Base-by-base conservation (phyloP, 2,329 filamentous ascomycete genomes). In the Periconia sp. region DNA sequence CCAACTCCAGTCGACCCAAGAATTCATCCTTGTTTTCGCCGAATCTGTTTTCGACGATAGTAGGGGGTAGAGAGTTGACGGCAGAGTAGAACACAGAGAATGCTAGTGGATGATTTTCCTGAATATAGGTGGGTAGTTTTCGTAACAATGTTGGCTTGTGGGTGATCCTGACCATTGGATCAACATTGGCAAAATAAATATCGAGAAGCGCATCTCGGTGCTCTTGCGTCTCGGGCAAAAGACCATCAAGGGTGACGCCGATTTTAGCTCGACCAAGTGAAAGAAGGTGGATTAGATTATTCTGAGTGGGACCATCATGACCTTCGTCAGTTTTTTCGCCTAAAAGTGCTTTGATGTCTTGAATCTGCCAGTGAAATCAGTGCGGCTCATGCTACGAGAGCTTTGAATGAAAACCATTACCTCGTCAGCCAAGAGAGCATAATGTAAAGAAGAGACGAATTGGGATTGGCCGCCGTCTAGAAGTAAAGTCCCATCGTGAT, bases 371-470 rank as follows among this genome's bases (percentile, higher is more conserved):
- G 4, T 6, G 23, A 7, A 1, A 29, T 44, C 6, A 34, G 40
- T n/a, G 39, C 16, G 19, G 18, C 43, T 35, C 2, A 40, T 21
- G 17, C 24, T n/a, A 11, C n/a, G 16, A 36, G 7, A 11, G 29
- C n/a, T n/a, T n/a, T n/a, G n/a, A n/a, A 21, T 15, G 26, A 22
- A 17, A 38, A 25, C 9, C 5, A 28, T 49, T 44, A 70, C 68
- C 58, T 71, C 67, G 13, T 70, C 68, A 25, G 68, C 66, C 26
- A 71, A 50, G n/a, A 71, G 49, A 13, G 68, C 65, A 45, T 65
- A 71, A 36, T 71, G 68, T n/a, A 71, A 47, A 21, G 68, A 69
- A 4, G 68, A 71, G 2, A 71, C 68, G 37, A 71, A 71, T 19
- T 70, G 63, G n/a, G 65, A 63, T 25, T 69, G 60, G 9, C 66